Evolutionary conservation across 148 eudicot genomes (phyloP), one percentile per base, ranked within the genome.

Genomic region (Cornus suecica): DNA sequence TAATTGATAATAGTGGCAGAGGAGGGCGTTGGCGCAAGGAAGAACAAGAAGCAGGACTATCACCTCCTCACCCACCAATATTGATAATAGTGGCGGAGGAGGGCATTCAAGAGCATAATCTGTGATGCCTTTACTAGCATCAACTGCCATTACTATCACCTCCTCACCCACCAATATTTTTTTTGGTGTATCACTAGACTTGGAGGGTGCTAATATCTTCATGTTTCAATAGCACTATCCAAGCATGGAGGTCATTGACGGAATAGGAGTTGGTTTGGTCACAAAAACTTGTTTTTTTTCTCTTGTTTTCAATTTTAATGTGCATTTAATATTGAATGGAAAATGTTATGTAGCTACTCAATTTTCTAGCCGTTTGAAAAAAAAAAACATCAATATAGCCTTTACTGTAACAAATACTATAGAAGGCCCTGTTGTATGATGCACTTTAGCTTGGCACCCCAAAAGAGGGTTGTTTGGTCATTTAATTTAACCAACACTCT

Each of bases 41-140:
- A n/a, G n/a, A n/a, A n/a, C n/a, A n/a, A n/a, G n/a, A n/a, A n/a
- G n/a, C n/a, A n/a, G n/a, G n/a, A n/a, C n/a, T n/a, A n/a, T n/a
- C n/a, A n/a, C n/a, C n/a, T n/a, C n/a, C n/a, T n/a, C n/a, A n/a
- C n/a, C n/a, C n/a, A n/a, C n/a, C n/a, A n/a, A n/a, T n/a, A n/a
- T n/a, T n/a, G n/a, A n/a, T n/a, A n/a, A n/a, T n/a, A n/a, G n/a
- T n/a, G n/a, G n/a, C n/a, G n/a, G n/a, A n/a, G n/a, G n/a, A n/a
- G n/a, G n/a, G n/a, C 79, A 76, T 34, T 76, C 79, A 5, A 76
- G 73, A 7, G 79, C 64, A 60, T 76, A 76, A 22, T 76, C 79
- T n/a, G 73, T 76, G 1, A 76, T 61, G 37, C 69, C 79, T 69
- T 52, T 76, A 58, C 67, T 70, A 1, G 72, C 73, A 61, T 76